Conservation (phyloP, 352 stramenopile species). For the Globisporangium recalcitrans region DNA sequence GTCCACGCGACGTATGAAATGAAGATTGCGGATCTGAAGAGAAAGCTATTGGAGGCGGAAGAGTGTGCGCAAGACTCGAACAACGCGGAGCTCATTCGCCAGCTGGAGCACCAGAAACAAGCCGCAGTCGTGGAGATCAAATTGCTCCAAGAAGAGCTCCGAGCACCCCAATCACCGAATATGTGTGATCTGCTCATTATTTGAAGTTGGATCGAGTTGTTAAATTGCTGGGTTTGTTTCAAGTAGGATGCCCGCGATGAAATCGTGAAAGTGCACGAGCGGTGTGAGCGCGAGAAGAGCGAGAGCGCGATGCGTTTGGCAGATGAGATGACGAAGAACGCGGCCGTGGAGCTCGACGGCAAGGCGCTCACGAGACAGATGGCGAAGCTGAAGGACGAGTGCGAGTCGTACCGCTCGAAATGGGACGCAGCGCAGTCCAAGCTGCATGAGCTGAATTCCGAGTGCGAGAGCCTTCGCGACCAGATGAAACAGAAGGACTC, state of each 20-base stretch:
- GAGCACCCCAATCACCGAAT: slow-evolving; percentile 22
- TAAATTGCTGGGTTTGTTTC: not conserved
- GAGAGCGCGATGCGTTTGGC: slow-evolving; percentile 41
- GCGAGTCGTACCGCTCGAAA: slow-evolving; percentile 39
- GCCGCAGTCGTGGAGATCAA: slow-evolving; percentile 56
- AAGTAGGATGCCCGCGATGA: slow-evolving; percentile 50
- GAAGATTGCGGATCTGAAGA: slow-evolving; percentile 47
- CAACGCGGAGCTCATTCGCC: slow-evolving; percentile 35
- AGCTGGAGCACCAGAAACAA: slow-evolving; percentile 53
- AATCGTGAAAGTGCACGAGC: slow-evolving; percentile 30
- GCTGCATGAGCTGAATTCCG: slow-evolving; percentile 39
- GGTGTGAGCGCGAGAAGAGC: slow-evolving; percentile 31
- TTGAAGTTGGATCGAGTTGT: not conserved
- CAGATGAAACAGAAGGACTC: slow-evolving; percentile 74
- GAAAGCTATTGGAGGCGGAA: slow-evolving; percentile 41
- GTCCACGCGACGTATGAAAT: slow-evolving; percentile 67
- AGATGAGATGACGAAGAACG: slow-evolving; percentile 37
- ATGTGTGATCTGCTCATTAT: not conserved
- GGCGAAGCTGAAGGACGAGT: slow-evolving; percentile 40
- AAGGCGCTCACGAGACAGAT: slow-evolving; percentile 48
- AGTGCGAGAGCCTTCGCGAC: slow-evolving; percentile 55
- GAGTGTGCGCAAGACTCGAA: slow-evolving; percentile 34
- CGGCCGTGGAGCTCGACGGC: slow-evolving; percentile 48
- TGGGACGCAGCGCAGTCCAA: slow-evolving; percentile 57
- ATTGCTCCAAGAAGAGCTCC: slow-evolving; percentile 52